Base-by-base conservation (phyloP, 2,329 filamentous ascomycete genomes). In the Colletotrichum agaves region DNA sequence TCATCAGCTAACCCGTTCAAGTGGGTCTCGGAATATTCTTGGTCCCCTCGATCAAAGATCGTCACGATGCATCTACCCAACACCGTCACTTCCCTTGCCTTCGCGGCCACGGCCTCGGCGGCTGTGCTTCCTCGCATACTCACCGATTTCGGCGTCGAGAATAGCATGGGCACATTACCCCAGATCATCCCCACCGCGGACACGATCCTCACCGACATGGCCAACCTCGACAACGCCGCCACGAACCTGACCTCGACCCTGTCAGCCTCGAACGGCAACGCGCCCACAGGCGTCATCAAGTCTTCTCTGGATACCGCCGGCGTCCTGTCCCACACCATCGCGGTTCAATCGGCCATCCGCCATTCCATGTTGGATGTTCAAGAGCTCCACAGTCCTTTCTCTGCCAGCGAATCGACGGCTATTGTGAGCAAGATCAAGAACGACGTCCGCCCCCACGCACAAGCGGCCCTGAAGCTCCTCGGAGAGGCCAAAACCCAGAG, bases 371-470 rank as follows among this genome's bases (percentile, higher is more conserved):
- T 67, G 19, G 12, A 67, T 6, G 47, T 27, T 4, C 11, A 64
- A 21, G 61, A 44, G 46, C 33, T 67, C 15, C 10, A 11, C 0
- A 2, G 0, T 1, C 8, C 5, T 8, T 37, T 67, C 31, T 37
- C 23, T 5, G 4, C 46, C 1, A 15, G 15, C 15, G 47, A 55
- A 2, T 64, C 53, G 4, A 1, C 15, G 8, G 5, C 31, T 21
- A 46, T 67, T 21, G 21, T 59, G 27, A 19, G 13, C 10, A 21
- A 47, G 31, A 33, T 67, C 47, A 43, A 23, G n/a, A 12, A 62
- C 19, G 52, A 39, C 12, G 7, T 63, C 10, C 8, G 6, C 12
- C 59, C 63, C 2, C 11, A 31, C 15, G 43, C 55, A 0, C 17
- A 53, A 44, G 39, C 35, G 8, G 63, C 31, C 13, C 33, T 31